phyloP scores from a whole-genome alignment of 371 early-diverging fungal species.

The Actinomucor elegans region DNA sequence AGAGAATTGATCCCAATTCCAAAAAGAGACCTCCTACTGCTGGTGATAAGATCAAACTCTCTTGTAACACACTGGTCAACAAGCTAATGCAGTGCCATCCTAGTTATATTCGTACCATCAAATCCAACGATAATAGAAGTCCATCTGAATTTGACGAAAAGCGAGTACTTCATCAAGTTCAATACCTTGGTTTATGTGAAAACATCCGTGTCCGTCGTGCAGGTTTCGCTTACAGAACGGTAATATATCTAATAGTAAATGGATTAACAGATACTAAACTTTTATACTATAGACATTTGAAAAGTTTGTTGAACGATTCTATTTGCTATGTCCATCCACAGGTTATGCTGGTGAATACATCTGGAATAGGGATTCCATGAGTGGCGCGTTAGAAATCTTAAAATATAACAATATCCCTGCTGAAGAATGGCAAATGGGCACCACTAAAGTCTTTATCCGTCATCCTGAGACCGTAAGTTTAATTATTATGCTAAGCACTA shows the following conservation, averaged over 20 bases:
- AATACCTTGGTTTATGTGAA: conserved; percentile 94
- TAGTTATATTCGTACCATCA: conserved; percentile 99
- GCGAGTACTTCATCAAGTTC: conserved; percentile 94
- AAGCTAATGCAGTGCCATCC: conserved; percentile 95
- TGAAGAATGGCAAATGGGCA: conserved; percentile 96
- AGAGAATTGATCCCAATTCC: conserved; percentile 81
- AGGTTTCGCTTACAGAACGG: conserved; percentile 87
- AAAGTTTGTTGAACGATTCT: conserved; percentile 62
- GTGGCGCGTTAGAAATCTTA: conserved; percentile 76
- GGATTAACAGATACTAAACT: conserved; percentile 20
- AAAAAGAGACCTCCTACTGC: conserved; percentile 89
- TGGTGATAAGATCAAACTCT: conserved; percentile 81
- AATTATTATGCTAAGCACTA: not conserved
- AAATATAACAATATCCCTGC: conserved; percentile 81
- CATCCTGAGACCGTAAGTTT: conserved; percentile 83
- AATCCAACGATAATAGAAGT: conserved; percentile 94
- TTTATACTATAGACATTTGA: conserved; percentile 32
- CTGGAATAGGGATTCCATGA: conserved; percentile 82
- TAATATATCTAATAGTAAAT: conserved; percentile 6
- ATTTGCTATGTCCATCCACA: conserved; percentile 72
- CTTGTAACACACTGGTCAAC: conserved; percentile 76
- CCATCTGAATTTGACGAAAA: conserved; percentile 88
- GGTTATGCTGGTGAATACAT: conserved; percentile 86
- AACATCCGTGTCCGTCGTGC: conserved; percentile 97
- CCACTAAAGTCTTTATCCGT: conserved; percentile 92